These are phyloP conservation scores for Phytopythium chamaehyphon DNA, from an alignment of 352 stramenopile species.

Conservation along the genomic window DNA sequence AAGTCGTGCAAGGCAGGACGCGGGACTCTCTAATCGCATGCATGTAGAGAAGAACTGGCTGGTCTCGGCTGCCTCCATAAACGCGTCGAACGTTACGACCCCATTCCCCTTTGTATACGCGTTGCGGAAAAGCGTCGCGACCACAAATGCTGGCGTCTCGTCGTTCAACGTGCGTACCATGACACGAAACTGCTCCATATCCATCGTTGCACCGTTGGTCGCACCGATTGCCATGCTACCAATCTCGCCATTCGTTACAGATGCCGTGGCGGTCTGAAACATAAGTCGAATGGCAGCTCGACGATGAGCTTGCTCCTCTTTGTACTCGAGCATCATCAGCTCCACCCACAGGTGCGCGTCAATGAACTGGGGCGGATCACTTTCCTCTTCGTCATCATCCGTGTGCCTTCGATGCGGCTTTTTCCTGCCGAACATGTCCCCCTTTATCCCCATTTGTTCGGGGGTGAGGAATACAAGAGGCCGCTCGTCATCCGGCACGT, in stretches of 20 bases:
- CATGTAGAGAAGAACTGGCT: conserved; percentile 86
- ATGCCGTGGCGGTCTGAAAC: conserved; percentile 85
- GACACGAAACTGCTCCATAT: conserved; percentile 89
- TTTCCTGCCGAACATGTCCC: conserved; percentile 8
- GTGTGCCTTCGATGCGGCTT: conserved; percentile 6
- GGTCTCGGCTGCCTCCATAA: conserved; percentile 80
- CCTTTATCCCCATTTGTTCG: conserved; percentile 4
- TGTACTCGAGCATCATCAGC: conserved; percentile 90
- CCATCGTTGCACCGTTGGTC: conserved; percentile 53
- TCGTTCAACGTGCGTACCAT: conserved; percentile 85
- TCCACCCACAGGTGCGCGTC: conserved; percentile 79
- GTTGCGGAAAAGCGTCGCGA: conserved; percentile 61
- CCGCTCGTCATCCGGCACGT: conserved; percentile 53
- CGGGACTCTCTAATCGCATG: conserved; percentile 72
- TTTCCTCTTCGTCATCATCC: conserved; percentile 13
- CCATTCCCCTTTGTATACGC: conserved; percentile 65
- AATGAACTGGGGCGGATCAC: conserved; percentile 38
- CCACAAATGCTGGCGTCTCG: conserved; percentile 57
- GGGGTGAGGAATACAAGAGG: conserved; percentile 40
- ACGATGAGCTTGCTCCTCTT: conserved; percentile 89
- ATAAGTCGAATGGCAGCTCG: conserved; percentile 88
- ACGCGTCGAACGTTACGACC: conserved; percentile 85
- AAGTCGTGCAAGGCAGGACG: conserved; percentile 35
- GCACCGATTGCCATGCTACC: conserved; percentile 15
- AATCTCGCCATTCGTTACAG: conserved; percentile 18